Evolutionary conservation across 768 basidiomycete genomes (phyloP), one percentile per base, ranked within the genome.

Genomic region (Cyclocybe aegerita): DNA sequence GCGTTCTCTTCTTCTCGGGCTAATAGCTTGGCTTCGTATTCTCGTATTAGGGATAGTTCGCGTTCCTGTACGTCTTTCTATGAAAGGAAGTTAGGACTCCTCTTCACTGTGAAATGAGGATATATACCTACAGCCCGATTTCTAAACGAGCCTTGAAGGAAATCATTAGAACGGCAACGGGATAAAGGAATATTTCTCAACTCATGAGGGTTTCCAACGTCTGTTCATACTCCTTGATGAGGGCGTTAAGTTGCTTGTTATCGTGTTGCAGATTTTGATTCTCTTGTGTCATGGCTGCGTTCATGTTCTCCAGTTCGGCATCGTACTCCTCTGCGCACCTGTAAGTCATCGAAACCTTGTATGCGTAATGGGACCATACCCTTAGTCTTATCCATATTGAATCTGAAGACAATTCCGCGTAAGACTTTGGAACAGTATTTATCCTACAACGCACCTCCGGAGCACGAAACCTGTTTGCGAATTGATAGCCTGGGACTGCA

Each of bases 201-300:
- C 85, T 82, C 97, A 99, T 99, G 39, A 98, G 83, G 6, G 80
- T 90, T 68, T 99, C 97, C 31, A 99, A 72, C 0, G 96, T 98
- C 63, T 92, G 89, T 65, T 99, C 97, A 62, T 97, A 98, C 65
- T 99, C 97, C 61, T 94, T 94, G 60, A 98, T 86, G 46, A 99
- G 74, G 4, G 79, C 73, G 56, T 87, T 90, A 31, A 99, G 78
- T 59, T 98, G 96, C 65, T 97, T 96, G 75, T 98, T 99, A 71
- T 98, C 97, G 59, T 96, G 82, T 60, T 90, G 82, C 38, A 99
- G 73, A 5, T 73, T 70, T 58, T 89, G 86, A 65, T 98, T 99
- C 66, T 99, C 95, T 16, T 79, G 70, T 4, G 79, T 71, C 60
- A 98, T 86, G 42, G 82, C 76, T 4, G 77, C 69, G 56, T 94